A percentile compares a stretch with the other conserved stretches of the same genome.
These are phyloP conservation scores for Candida suzukii DNA, from an alignment of 805 yeast species.

Conservation along the genomic window DNA sequence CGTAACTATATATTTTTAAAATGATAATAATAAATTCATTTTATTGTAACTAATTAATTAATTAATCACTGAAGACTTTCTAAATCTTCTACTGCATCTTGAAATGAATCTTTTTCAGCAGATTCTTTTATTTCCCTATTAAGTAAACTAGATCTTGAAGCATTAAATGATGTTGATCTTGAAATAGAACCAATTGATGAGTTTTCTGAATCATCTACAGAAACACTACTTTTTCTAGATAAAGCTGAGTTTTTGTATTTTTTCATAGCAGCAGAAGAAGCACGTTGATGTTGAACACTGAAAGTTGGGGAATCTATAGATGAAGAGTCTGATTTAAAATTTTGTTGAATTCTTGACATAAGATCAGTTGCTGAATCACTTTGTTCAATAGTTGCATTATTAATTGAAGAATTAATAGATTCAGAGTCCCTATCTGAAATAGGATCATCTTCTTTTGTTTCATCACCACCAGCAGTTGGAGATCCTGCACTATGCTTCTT, in stretches of 20 bases:
- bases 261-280: background rate
- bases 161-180: background rate
- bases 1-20: too few relatives aligned
- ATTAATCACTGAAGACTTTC: background rate
- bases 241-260: background rate
- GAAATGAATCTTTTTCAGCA: conserved; percentile 10
- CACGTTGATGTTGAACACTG: background rate
- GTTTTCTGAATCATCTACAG: background rate
- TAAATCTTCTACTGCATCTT: conserved; percentile 14
- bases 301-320: background rate
- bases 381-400: background rate
- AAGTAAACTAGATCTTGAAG: background rate
- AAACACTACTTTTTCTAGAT: background rate
- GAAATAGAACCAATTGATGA: background rate
- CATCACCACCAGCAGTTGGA: background rate
- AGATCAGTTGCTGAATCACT: background rate
- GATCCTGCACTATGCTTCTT: conserved; percentile 38
- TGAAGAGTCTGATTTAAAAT: background rate
- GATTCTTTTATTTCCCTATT: background rate
- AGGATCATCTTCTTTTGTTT: background rate
- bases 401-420: background rate
- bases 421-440: background rate
- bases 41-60: background rate
- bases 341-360: conserved; percentile 1
- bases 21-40: too few relatives aligned